These are phyloP conservation scores for Diplodia mutila DNA, from an alignment of 2,329 filamentous ascomycete genomes.

Conservation along the genomic window DNA sequence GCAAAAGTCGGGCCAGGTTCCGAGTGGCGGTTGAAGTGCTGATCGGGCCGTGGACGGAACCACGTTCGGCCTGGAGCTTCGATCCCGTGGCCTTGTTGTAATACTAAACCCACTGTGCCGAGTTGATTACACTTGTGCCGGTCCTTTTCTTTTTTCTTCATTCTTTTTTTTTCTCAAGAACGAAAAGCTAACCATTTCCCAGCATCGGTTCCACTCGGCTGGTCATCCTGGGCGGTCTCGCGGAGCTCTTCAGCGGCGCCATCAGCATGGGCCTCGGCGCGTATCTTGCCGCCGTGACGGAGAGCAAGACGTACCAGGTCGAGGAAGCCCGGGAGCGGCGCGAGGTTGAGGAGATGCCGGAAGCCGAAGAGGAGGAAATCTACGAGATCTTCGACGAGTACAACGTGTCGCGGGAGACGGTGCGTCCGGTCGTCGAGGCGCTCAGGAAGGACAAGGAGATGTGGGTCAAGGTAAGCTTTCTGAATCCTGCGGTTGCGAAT, in stretches of 20 bases:
- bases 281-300: conserved; percentile 68
- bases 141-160: neutral
- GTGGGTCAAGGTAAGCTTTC: conserved; percentile 49
- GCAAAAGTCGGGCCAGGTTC: neutral
- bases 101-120: too few relatives aligned
- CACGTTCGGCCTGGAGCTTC: neutral
- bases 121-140: neutral
- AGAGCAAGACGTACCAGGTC: conserved; percentile 56
- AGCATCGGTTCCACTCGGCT: conserved; percentile 34
- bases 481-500: neutral
- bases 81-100: too few relatives aligned
- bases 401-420: conserved; percentile 50
- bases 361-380: conserved; percentile 50
- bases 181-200: neutral
- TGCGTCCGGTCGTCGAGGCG: conserved; percentile 54
- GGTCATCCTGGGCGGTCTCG: conserved; percentile 65
- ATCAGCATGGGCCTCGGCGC: conserved; percentile 79
- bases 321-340: conserved; percentile 53
- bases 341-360: conserved; percentile 51
- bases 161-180: neutral
- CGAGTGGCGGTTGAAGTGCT: neutral
- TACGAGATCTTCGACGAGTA: conserved; percentile 56
- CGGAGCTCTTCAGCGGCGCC: conserved; percentile 74
- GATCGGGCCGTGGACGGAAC: neutral
- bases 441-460: conserved; percentile 54